Percentiles rank a stretch among this genome's conserved stretches.
phyloP scores from a whole-genome alignment of 2,329 filamentous ascomycete species.

The Xylariaceae sp. region DNA sequence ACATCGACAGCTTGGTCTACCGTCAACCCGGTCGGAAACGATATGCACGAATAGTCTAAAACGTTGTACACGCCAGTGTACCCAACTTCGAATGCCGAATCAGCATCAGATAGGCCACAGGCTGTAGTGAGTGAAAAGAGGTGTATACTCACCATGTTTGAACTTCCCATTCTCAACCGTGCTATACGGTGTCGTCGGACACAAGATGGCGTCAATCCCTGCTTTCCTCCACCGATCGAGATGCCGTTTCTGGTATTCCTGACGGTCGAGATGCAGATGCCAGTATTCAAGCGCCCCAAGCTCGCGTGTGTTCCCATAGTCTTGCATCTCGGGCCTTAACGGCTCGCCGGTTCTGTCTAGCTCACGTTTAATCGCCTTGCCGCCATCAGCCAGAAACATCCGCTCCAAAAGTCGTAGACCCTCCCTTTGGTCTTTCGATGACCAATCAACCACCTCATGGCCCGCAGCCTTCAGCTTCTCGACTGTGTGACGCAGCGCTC shows the following conservation, averaged over 20 bases:
- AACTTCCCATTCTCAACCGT: conserved; percentile 51
- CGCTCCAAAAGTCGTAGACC: conserved; percentile 47
- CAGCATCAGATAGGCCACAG: conserved; percentile 5
- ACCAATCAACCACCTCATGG: conserved; percentile 60
- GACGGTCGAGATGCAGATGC: conserved; percentile 53
- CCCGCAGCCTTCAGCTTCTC: conserved; percentile 51
- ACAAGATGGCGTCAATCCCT: conserved; percentile 66
- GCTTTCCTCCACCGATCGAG: conserved; percentile 53
- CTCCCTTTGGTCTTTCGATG: conserved; percentile 50
- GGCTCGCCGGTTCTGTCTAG: conserved; percentile 51
- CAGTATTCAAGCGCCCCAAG: conserved; percentile 53
- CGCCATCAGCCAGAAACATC: conserved; percentile 58
- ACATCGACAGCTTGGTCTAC: conserved; percentile 50
- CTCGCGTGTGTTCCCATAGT: conserved; percentile 42
- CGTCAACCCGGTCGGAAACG: conserved; percentile 50
- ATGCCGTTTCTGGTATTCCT: conserved; percentile 53
- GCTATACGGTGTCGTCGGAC: conserved; percentile 57
- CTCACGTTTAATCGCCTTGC: conserved; percentile 46
- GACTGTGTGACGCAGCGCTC: conserved; percentile 57
- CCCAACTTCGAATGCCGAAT: conserved; percentile 43
- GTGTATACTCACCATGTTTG: conserved; percentile 46
- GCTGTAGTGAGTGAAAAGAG: too few relatives aligned
- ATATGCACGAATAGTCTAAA: conserved; percentile 54
- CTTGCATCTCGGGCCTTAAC: conserved; percentile 36
- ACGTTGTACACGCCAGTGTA: conserved; percentile 59